A percentile compares a stretch with the other conserved stretches of the same genome.
phyloP scores from a whole-genome alignment of 495 filamentous ascomycete genomes.

The Penicillium malachiteum region DNA sequence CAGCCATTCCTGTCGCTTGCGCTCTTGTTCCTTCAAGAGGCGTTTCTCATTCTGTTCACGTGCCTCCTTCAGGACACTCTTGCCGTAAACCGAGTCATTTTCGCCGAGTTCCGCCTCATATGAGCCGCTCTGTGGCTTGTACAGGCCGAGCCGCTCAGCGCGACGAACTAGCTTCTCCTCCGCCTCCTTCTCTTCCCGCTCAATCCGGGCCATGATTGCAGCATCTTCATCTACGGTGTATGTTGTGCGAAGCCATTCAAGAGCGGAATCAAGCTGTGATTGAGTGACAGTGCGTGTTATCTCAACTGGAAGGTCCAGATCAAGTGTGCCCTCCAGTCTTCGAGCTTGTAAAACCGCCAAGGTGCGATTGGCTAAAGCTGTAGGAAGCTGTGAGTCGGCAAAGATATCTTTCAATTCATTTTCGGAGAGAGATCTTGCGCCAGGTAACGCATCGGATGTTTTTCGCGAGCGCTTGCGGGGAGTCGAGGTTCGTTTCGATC shows the following conservation, averaged over 20 bases:
- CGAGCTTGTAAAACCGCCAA: constrained; percentile 70
- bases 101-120: constrained; percentile 45
- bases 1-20: constrained; percentile 44
- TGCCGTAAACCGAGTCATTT: constrained; percentile 39
- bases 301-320: constrained; percentile 46
- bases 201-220: constrained; percentile 59
- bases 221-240: constrained; percentile 76
- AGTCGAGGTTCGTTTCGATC: constrained; percentile 26
- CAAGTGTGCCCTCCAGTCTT: constrained; percentile 72
- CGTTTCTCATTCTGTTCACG: constrained; percentile 48
- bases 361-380: constrained; percentile 59
- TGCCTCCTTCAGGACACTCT: constrained; percentile 50
- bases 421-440: constrained; percentile 40
- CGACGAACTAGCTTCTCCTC: constrained; percentile 44
- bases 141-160: constrained; percentile 45
- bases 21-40: constrained; percentile 47
- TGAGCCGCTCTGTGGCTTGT: constrained; percentile 50
- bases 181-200: constrained; percentile 50
- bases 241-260: constrained; percentile 66
- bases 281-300: constrained; percentile 41
- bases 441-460: constrained; percentile 7
- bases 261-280: constrained; percentile 43
- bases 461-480: constrained; percentile 11
- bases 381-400: constrained; percentile 46
- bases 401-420: constrained; percentile 64